Percentiles rank a stretch among this genome's conserved stretches.
Evolutionary conservation across 2,329 filamentous ascomycete genomes (phyloP).

Genomic region (Penicillium sp.): DNA sequence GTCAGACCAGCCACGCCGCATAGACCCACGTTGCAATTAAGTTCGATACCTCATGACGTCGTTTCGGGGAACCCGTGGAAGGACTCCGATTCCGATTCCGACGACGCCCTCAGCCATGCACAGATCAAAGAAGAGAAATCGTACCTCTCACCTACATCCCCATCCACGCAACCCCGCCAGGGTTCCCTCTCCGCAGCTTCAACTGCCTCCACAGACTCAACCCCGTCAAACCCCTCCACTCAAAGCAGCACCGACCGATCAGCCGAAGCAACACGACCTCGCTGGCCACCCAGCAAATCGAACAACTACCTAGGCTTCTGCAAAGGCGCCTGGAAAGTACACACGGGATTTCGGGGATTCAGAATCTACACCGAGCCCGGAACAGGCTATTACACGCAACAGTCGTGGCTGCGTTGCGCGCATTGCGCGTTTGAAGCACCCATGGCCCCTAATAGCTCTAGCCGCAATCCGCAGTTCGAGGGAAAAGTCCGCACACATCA

Average conservation of each 20-base stretch:
- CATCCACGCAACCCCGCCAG: background rate
- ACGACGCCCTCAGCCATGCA: background rate
- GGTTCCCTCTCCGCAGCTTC: conserved; percentile 7
- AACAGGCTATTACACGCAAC: conserved; percentile 25
- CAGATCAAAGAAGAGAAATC: background rate
- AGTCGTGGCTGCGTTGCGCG: conserved; percentile 38
- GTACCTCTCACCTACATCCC: background rate
- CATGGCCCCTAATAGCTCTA: conserved; percentile 12
- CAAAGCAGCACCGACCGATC: conserved; percentile 1
- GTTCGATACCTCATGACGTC: background rate
- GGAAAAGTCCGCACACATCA: conserved; percentile 26
- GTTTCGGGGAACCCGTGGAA: background rate
- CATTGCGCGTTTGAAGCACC: conserved; percentile 47
- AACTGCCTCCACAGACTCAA: conserved; percentile 10
- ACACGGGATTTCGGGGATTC: conserved; percentile 20
- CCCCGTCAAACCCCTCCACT: conserved; percentile 4
- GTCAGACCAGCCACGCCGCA: background rate
- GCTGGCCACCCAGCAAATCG: conserved; percentile 35
- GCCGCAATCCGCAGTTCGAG: conserved; percentile 25
- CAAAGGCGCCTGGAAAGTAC: conserved; percentile 46
- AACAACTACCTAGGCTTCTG: conserved; percentile 45
- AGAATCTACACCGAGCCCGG: conserved; percentile 14
- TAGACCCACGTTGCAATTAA: background rate
- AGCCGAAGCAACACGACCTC: conserved; percentile 3
- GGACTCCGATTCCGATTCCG: background rate